Conservation (phyloP, 305 asterid species). For the Solanum chacoense region DNA sequence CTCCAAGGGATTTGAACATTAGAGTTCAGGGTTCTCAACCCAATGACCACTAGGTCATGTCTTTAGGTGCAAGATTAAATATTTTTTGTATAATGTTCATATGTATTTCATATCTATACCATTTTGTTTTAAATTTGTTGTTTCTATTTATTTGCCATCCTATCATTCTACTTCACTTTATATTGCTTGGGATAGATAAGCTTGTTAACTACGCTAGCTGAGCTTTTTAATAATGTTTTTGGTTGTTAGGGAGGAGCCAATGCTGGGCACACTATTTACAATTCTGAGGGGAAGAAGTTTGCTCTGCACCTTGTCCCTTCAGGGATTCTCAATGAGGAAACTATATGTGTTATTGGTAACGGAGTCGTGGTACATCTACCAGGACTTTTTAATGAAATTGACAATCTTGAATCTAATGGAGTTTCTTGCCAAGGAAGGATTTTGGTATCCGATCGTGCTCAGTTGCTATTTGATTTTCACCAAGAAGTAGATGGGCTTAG, state of each 20-base stretch:
- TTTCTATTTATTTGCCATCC: background rate
- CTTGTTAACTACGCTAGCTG: background rate
- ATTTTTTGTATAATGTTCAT: background rate
- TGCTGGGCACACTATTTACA: conserved; percentile 96
- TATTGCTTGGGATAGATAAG: background rate
- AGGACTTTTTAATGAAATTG: conserved; percentile 72
- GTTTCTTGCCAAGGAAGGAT: conserved; percentile 81
- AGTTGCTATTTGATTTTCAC: conserved; percentile 83
- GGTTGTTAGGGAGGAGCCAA: conserved; percentile 78
- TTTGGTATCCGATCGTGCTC: conserved; percentile 88
- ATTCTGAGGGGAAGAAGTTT: conserved; percentile 90
- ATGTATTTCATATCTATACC: background rate
- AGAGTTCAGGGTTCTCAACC: background rate
- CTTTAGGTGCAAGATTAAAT: background rate
- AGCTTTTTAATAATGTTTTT: background rate
- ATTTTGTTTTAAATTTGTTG: background rate
- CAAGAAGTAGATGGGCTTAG: conserved; percentile 80
- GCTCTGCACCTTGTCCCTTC: conserved; percentile 97
- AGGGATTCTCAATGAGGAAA: conserved; percentile 79
- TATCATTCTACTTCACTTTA: background rate
- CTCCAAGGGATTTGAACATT: background rate
- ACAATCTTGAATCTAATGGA: conserved; percentile 76
- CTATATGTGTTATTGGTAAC: conserved; percentile 78
- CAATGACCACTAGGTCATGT: background rate
- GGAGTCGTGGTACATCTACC: conserved; percentile 96